Percentiles rank a stretch among this genome's conserved stretches.
phyloP scores from a whole-genome alignment of 75 land plant species.

The Adiantum capillusveneris region DNA sequence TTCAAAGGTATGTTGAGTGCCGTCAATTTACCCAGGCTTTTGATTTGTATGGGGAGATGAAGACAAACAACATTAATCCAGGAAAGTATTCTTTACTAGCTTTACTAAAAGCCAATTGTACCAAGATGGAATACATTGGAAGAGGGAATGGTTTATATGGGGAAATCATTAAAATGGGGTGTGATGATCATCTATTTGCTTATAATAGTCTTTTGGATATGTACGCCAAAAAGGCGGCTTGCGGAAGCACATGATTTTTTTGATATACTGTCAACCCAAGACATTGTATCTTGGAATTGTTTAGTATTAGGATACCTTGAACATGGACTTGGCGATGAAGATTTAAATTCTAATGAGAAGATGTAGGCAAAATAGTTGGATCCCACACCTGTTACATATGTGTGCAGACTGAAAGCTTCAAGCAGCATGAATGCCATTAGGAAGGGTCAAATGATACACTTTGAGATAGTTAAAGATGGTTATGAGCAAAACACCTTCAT shows the following conservation, averaged over 20 bases:
- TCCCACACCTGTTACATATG: slow-evolving; percentile 19
- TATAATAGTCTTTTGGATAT: slow-evolving; percentile 30
- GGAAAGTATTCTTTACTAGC: slow-evolving; percentile 24
- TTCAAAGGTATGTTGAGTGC: slow-evolving; percentile 2
- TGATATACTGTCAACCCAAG: slow-evolving; percentile 22
- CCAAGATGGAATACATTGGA: background rate
- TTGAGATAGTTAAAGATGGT: too few relatives aligned
- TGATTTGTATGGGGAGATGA: background rate
- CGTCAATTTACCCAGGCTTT: background rate
- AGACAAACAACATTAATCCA: background rate
- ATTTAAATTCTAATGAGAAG: slow-evolving; percentile 34
- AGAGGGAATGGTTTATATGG: background rate
- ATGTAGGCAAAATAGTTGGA: slow-evolving; percentile 38
- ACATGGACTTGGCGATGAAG: slow-evolving; percentile 28
- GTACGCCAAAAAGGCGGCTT: slow-evolving; percentile 30
- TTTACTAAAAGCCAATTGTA: slow-evolving; percentile 29
- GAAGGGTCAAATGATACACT: too few relatives aligned
- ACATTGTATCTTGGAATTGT: slow-evolving; percentile 56
- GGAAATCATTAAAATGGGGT: slow-evolving; percentile 1
- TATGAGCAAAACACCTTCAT: too few relatives aligned
- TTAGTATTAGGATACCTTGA: slow-evolving; percentile 51
- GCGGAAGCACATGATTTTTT: slow-evolving; percentile 30
- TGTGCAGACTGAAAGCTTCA: too few relatives aligned
- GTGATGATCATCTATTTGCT: slow-evolving; percentile 14
- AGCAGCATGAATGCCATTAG: too few relatives aligned